Base-by-base conservation (phyloP, 140 eudicot species). In the Ambrosia hybrid region DNA sequence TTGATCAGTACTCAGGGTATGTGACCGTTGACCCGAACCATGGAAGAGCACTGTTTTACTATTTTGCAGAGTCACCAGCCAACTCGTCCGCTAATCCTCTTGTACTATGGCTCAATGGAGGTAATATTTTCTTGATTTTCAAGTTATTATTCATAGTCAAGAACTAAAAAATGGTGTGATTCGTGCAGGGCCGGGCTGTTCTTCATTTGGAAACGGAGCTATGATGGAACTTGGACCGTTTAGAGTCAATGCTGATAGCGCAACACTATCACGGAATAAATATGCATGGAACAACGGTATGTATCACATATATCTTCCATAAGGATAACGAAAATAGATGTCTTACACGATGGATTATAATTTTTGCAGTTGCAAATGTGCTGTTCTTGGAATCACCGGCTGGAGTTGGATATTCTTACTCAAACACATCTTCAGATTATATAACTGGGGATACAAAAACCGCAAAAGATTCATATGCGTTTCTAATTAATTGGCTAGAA, bases 61-160 rank as follows among this genome's bases (percentile, higher is more conserved):
- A 81, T 64, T n/a, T 67, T 74, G 46, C 61, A 51, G 68, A 79
- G 82, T 70, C 80, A 11, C 73, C 65, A 14, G 16, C 12, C 46
- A 51, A 60, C 66, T 21, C 80, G 57, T 48, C 84, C 4, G 49
- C 51, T 51, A 75, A 80, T 58, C 94, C 90, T 56, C 84, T 87
- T 13, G 88, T 85, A 14, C 67, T 87, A 1, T 87, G 90, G 95
- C 84, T 80, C 3, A 80, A 85, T 64, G 88, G 94, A 82, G 94
- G 94, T 77, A 82, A 49, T 13, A 10, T 3, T 4, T 9, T 76
- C 4, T 13, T 65, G 45, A 39, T 39, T 36, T 0, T 48, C 30
- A 34, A 14, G 34, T 6, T 0, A 3, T 43, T 11, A 38, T 38
- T 38, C 43, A 38, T n/a, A 1, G 43, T 38, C 0, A 4, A 38